phyloP scores from a whole-genome alignment of 2,329 filamentous ascomycete genomes.

The Cercospora janseana region DNA sequence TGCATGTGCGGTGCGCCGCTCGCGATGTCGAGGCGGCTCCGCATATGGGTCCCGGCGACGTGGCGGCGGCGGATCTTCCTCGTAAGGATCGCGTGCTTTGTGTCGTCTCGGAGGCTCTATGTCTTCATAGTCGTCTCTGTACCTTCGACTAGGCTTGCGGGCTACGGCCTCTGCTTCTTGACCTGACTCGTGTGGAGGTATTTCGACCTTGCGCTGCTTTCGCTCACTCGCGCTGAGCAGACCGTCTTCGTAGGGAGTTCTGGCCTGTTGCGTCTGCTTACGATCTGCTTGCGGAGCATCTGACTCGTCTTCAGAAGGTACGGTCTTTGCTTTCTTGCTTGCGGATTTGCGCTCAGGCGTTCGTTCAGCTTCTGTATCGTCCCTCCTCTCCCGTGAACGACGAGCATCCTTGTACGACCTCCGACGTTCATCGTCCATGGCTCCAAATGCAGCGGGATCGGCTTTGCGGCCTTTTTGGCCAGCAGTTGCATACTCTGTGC shows the following conservation, averaged over 20 bases:
- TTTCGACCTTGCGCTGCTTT: constrained; percentile 14
- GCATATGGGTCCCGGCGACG: constrained; percentile 25
- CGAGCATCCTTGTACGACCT: constrained; percentile 11
- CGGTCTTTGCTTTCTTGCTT: constrained; percentile 1
- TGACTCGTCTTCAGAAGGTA: background rate
- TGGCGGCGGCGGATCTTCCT: constrained; percentile 20
- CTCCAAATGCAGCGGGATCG: constrained; percentile 15
- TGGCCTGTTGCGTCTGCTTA: background rate
- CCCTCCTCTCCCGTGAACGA: background rate
- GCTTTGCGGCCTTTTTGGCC: constrained; percentile 13
- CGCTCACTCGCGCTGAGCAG: constrained; percentile 14
- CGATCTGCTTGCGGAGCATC: background rate
- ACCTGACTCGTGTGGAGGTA: constrained; percentile 19
- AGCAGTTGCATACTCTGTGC: constrained; percentile 15
- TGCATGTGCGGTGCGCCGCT: constrained; percentile 15
- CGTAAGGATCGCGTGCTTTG: constrained; percentile 17
- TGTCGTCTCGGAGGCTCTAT: constrained; percentile 17
- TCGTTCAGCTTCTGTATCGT: background rate
- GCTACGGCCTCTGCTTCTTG: constrained; percentile 13
- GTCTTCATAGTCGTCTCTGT: constrained; percentile 17
- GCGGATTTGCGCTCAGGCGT: background rate
- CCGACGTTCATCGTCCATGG: constrained; percentile 14
- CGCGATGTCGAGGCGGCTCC: constrained; percentile 19
- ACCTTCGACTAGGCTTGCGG: constrained; percentile 14
- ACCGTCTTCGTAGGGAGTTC: constrained; percentile 7